Evolutionary conservation across 352 stramenopile species (phyloP).

Genomic region (Salisapilia sapeloensis): DNA sequence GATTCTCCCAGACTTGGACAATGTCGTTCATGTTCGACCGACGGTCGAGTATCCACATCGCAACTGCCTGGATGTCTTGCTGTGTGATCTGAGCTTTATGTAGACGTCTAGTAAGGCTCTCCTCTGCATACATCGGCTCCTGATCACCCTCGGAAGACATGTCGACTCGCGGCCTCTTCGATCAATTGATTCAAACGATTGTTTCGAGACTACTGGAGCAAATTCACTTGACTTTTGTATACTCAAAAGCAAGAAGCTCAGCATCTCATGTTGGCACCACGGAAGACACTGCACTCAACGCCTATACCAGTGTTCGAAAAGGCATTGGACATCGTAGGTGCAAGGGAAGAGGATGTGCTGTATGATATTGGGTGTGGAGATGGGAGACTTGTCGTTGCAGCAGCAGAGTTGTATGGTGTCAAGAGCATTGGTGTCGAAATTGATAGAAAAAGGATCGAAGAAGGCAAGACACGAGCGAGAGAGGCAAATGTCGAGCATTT

Average conservation of each 20-base stretch:
- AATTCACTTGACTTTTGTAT: too few relatives aligned
- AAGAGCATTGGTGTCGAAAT: constrained; percentile 56
- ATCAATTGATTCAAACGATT: too few relatives aligned
- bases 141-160: too few relatives aligned
- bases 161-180: too few relatives aligned
- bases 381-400: constrained; percentile 45
- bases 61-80: constrained; percentile 69
- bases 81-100: constrained; percentile 56
- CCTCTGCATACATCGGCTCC: constrained; percentile 18
- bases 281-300: constrained; percentile 70
- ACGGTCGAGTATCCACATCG: constrained; percentile 57
- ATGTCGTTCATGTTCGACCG: constrained; percentile 40
- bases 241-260: too few relatives aligned
- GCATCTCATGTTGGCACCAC: constrained; percentile 60
- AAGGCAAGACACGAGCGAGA: constrained; percentile 10
- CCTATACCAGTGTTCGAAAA: constrained; percentile 34
- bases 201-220: too few relatives aligned
- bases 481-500: constrained; percentile 17
- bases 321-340: constrained; percentile 30
- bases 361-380: constrained; percentile 73
- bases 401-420: constrained; percentile 23
- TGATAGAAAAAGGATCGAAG: constrained; percentile 14
- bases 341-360: constrained; percentile 22
- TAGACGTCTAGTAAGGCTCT: constrained; percentile 53
- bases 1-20: constrained; percentile 32